Conservation (phyloP, 176 grass and related monocot genomes). For the Aegilops longissima region DNA sequence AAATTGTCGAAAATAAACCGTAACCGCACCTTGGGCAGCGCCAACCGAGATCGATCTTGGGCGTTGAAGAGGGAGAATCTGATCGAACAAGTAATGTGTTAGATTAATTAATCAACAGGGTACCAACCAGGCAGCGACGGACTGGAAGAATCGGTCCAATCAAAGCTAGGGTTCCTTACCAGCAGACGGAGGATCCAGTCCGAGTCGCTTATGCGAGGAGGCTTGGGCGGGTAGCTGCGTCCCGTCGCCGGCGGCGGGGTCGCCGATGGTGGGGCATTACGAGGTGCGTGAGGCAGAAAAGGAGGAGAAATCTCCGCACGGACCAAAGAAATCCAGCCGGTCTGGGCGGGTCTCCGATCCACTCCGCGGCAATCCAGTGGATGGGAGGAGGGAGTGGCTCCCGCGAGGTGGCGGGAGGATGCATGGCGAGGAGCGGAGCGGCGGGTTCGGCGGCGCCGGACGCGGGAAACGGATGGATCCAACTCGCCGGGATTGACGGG, state of each 20-base stretch:
- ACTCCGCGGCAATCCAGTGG: background rate
- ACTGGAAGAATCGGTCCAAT: background rate
- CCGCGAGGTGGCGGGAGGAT: conserved; percentile 9
- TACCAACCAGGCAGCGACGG: background rate
- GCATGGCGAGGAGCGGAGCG: conserved; percentile 13
- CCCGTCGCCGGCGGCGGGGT: background rate
- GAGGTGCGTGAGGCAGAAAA: background rate
- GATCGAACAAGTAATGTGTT: background rate
- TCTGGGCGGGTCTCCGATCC: conserved; percentile 4
- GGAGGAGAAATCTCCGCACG: background rate
- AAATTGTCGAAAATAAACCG: background rate
- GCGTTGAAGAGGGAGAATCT: background rate
- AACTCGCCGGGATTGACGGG: background rate
- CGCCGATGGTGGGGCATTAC: conserved; percentile 15
- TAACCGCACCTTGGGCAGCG: background rate
- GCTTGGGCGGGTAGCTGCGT: background rate
- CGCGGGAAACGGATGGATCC: conserved; percentile 27
- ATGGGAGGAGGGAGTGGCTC: background rate
- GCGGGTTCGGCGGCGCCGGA: conserved; percentile 23
- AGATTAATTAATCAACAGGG: background rate
- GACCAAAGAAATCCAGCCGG: background rate
- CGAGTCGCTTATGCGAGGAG: background rate
- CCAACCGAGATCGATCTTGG: background rate
- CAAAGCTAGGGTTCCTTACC: conserved; percentile 5
- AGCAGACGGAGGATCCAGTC: background rate